phyloP scores from a whole-genome alignment of 2,329 filamentous ascomycete genomes.

The Metarhizium guizhouense region DNA sequence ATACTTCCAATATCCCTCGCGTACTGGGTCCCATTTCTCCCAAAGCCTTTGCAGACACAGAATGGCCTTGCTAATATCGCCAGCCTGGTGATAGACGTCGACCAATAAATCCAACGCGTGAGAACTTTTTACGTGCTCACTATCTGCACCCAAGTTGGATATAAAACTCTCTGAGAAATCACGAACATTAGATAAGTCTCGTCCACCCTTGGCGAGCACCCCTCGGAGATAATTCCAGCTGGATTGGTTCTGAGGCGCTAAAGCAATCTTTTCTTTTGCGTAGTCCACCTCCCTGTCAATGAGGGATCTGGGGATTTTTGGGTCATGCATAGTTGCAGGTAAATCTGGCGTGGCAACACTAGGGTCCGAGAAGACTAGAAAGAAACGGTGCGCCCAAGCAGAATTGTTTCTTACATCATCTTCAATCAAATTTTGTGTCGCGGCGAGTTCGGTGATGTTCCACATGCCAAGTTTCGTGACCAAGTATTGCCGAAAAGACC shows the following conservation, averaged over 20 bases:
- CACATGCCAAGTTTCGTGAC: constrained; percentile 59
- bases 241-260: constrained; percentile 88
- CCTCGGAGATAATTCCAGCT: constrained; percentile 89
- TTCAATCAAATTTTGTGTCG: constrained; percentile 63
- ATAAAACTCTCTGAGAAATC: constrained; percentile 45
- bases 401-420: constrained; percentile 90
- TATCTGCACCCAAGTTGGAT: constrained; percentile 33
- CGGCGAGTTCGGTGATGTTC: constrained; percentile 60
- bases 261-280: constrained; percentile 60
- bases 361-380: constrained; percentile 69
- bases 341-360: constrained; percentile 35
- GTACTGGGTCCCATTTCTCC: constrained; percentile 82
- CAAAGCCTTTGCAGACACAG: constrained; percentile 65
- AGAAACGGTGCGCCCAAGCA: constrained; percentile 96
- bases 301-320: constrained; percentile 49
- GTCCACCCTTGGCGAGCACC: constrained; percentile 57
- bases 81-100: constrained; percentile 53
- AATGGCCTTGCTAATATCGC: constrained; percentile 52
- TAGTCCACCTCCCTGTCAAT: constrained; percentile 69
- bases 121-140: constrained; percentile 49
- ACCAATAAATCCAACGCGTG: constrained; percentile 65
- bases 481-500: constrained; percentile 80
- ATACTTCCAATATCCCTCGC: constrained; percentile 86
- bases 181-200: constrained; percentile 35
- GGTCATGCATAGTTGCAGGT: constrained; percentile 43